Evolutionary conservation across 495 filamentous ascomycete genomes (phyloP), one percentile per base, ranked within the genome.

Genomic region (Xanthoparmelia taractica): DNA sequence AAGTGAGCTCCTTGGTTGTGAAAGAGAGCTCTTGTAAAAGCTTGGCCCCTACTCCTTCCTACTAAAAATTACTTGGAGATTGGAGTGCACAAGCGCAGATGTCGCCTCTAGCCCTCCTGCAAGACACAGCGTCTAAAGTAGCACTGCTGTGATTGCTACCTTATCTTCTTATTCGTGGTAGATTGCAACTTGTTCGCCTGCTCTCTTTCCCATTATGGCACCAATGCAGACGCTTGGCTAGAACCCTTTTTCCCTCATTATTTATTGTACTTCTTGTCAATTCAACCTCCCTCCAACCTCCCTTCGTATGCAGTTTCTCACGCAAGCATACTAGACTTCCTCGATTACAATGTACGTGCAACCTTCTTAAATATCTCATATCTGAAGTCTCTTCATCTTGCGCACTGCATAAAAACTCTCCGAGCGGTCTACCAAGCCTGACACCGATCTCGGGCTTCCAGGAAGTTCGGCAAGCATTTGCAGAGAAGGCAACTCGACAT

Each of bases 401-500:
- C 2, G 20, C 41, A 17, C n/a, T 31, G 48, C 33, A 47, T 33
- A 31, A 20, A 56, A 48, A n/a, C 8, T 29, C 36, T 45, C 45
- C 43, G 45, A 34, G 29, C 38, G 38, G 18, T 29, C 50, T 2
- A 54, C 38, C 31, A 61, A 60, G 63, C 63, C 66, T 68, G 58
- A 68, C 65, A 27, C 43, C 41, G 59, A 58, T 45, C 27, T 37
- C 25, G 36, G n/a, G 47, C 40, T 37, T 61, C 68, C 64, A 98
- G 94, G 94, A 97, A 98, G 84, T 98, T 97, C 79, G 94, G 94
- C 74, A 98, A 98, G 82, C 88, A 96, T 70, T 94, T 97, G 67
- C 95, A 97, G 79, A 96, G 94, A 81, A 87, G 92, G 74, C 93
- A 97, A 80, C 90, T 98, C 69, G 94, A 98, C 75, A 90, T 98